Conservation (phyloP, 2,329 filamentous ascomycete genomes). For the Beauveria asiatica region DNA sequence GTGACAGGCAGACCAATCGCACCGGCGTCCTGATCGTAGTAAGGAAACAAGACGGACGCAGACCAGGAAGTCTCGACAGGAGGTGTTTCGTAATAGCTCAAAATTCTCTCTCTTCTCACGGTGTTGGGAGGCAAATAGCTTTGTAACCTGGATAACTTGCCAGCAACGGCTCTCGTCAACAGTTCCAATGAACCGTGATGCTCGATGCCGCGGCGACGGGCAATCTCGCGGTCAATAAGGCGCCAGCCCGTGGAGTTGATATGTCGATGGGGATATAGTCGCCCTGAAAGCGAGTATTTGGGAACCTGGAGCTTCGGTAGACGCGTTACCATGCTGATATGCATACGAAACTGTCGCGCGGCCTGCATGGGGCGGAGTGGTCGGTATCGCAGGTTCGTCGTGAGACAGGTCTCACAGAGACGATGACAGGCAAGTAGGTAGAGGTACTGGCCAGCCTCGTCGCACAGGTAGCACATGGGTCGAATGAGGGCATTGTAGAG, state of each 20-base stretch:
- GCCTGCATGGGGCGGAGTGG: not conserved
- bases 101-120: not conserved
- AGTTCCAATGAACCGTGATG: too few species aligned
- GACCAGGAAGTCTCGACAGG: not conserved
- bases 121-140: rapidly evolving
- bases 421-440: constrained; percentile 1
- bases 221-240: not conserved
- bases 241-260: not conserved
- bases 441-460: not conserved
- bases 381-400: not conserved
- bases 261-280: rapidly evolving
- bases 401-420: not conserved
- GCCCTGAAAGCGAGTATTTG: not conserved
- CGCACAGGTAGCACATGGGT: not conserved
- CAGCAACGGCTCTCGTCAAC: too few species aligned
- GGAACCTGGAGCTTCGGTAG: not conserved
- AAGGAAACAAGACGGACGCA: not conserved
- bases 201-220: not conserved
- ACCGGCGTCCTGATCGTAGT: not conserved
- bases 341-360: not conserved
- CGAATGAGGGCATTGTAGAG: not conserved
- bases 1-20: not conserved
- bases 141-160: too few species aligned
- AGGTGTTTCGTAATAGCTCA: not conserved
- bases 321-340: not conserved